phyloP scores from a whole-genome alignment of 352 stramenopile species.

The Globisporangium abappressorium region DNA sequence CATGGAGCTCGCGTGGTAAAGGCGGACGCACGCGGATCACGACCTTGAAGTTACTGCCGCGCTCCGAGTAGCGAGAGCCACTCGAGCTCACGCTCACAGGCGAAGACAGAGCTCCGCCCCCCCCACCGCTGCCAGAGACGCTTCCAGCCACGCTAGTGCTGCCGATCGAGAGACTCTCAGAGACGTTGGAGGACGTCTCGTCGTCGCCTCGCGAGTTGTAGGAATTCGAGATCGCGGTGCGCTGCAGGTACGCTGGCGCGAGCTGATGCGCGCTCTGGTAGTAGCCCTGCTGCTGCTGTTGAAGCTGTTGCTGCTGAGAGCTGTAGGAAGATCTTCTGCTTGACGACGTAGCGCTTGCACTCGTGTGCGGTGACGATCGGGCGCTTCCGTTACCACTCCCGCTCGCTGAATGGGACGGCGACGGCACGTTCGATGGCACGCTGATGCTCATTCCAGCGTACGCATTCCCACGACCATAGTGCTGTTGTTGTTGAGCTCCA shows the following conservation, averaged over 20 bases:
- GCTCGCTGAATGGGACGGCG: constrained; percentile 28
- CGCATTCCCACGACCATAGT: constrained; percentile 11
- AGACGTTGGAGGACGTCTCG: constrained; percentile 59
- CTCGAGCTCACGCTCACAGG: constrained; percentile 31
- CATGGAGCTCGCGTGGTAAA: constrained; percentile 84
- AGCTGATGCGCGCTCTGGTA: constrained; percentile 17
- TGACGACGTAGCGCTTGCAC: constrained; percentile 13
- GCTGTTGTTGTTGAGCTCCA: constrained; percentile 1
- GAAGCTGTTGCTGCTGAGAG: constrained; percentile 27
- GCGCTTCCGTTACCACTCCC: constrained; percentile 27
- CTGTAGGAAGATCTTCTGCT: constrained; percentile 27
- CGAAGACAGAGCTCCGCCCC: constrained; percentile 26
- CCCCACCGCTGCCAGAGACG: neutral
- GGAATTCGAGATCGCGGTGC: constrained; percentile 61
- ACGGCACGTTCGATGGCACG: constrained; percentile 30
- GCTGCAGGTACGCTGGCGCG: constrained; percentile 41
- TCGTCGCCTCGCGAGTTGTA: constrained; percentile 56
- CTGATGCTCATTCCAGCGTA: constrained; percentile 46
- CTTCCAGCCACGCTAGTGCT: constrained; percentile 12
- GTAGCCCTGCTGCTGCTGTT: constrained; percentile 5
- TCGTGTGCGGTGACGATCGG: constrained; percentile 33
- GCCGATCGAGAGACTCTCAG: constrained; percentile 43
- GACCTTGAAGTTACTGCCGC: constrained; percentile 89
- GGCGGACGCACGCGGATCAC: constrained; percentile 91
- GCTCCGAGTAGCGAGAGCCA: constrained; percentile 35